These are phyloP conservation scores for Cercophora samala DNA, from an alignment of 495 filamentous ascomycete species.

Conservation along the genomic window DNA sequence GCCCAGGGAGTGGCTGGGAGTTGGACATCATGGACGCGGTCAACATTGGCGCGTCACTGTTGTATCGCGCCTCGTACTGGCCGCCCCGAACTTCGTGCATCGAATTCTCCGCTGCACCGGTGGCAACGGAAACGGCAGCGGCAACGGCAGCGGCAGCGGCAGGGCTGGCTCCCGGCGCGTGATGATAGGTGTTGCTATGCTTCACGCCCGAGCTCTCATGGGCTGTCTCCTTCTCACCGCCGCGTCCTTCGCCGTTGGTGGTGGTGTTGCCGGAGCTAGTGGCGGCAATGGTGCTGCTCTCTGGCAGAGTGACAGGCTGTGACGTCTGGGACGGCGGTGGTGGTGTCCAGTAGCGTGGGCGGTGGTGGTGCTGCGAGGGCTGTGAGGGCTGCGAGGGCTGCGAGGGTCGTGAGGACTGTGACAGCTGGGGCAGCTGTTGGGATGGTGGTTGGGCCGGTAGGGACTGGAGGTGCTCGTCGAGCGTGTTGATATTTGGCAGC, in stretches of 20 bases:
- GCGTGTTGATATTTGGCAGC: conserved; percentile 25
- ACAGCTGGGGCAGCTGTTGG: not conserved
- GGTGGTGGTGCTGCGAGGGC: conserved; percentile 18
- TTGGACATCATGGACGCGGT: conserved; percentile 47
- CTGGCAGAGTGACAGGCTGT: conserved; percentile 1
- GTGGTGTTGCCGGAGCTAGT: conserved; percentile 14
- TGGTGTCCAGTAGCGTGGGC: not conserved
- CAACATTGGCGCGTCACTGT: conserved; percentile 25
- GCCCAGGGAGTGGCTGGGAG: conserved; percentile 41
- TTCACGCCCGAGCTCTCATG: conserved; percentile 24
- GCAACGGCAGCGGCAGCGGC: conserved; percentile 10
- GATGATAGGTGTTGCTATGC: conserved; percentile 11
- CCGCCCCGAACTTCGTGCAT: conserved; percentile 13
- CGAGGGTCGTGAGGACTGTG: conserved; percentile 10
- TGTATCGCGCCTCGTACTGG: conserved; percentile 28
- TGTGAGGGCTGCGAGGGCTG: conserved; percentile 16
- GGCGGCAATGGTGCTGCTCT: conserved; percentile 1
- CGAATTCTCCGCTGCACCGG: conserved; percentile 1
- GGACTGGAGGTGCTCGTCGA: conserved; percentile 14
- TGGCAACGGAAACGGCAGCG: not conserved
- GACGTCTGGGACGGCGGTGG: conserved; percentile 5
- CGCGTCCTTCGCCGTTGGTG: conserved; percentile 17
- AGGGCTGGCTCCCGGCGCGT: conserved; percentile 19
- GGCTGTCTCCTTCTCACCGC: conserved; percentile 22
- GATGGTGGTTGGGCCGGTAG: not conserved